Conservation (phyloP, 345 rosid genomes). For the Populus nigra region DNA sequence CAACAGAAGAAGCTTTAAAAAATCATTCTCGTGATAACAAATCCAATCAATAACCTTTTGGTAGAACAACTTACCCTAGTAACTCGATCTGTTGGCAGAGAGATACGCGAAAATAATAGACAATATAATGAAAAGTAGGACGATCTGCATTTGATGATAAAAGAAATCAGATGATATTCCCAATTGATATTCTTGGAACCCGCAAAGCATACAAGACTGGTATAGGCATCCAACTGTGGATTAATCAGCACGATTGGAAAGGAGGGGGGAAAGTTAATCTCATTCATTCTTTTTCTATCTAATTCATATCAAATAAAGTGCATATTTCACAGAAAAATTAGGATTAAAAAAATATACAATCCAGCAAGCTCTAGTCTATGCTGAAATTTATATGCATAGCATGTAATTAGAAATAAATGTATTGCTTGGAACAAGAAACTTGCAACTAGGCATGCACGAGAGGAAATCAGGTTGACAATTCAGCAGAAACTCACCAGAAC, state of each 20-base stretch:
- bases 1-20: background rate
- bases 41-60: background rate
- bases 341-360: background rate
- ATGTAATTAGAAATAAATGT: background rate
- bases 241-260: background rate
- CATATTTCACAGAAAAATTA: background rate
- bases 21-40: background rate
- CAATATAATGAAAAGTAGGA: conserved; percentile 36
- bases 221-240: background rate
- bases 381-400: background rate
- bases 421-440: background rate
- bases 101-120: conserved; percentile 39
- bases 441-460: background rate
- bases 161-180: conserved; percentile 16
- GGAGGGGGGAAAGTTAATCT: background rate
- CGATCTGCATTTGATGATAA: conserved; percentile 33
- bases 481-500: conserved; percentile 27
- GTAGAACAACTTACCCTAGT: conserved; percentile 22
- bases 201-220: background rate
- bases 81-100: conserved; percentile 22
- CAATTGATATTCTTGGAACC: background rate
- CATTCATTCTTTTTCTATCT: no score
- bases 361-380: background rate
- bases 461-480: background rate
- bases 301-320: background rate